Base-by-base conservation (phyloP, 129 eudicot species). In the Tanacetum coccineum region DNA sequence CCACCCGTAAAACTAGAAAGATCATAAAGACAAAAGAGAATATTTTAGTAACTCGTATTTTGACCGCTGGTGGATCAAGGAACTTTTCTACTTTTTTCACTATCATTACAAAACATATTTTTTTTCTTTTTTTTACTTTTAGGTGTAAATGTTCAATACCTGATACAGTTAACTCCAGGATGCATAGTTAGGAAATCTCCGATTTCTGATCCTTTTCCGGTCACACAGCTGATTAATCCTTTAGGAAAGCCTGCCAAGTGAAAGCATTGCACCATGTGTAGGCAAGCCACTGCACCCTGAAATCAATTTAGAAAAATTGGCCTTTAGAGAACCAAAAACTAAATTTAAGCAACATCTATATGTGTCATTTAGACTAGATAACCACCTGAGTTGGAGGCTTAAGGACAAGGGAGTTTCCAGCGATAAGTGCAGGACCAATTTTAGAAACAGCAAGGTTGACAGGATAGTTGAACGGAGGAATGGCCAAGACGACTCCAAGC, bases 221-320 rank as follows among this genome's bases (percentile, higher is more conserved):
- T 79, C 5, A 83, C 59, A 17, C 87, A 83, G 45, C 72, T 79
- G 54, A 79, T 83, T 32, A 83, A 74, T 55, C 87, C 87, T 55
- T 76, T 83, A 6, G 87, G 87, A 53, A 83, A 83, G 59, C 87
- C 87, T 25, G 87, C 84, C 63, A 83, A 59, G 66, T 83, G 81
- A 64, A 79, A 83, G 80, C 87, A 83, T 25, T 83, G 87, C 39
- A 83, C 81, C 87, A 83, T 79, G 68, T 83, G 87, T 54, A 83
- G 87, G 48, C 84, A 81, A 47, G 87, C 76, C 65, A 79, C 87
- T 9, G 87, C 84, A 26, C 87, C 87, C 87, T 82, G 76, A 74
- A 22, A 71, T 15, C 21, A 45, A 4, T 10, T 10, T n/a, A 20
- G n/a, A 44, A 10, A 42, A 51, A 60, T 11, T 40, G 15, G 13